Base-by-base conservation (phyloP, 495 filamentous ascomycete species). In the Podospora australis region DNA sequence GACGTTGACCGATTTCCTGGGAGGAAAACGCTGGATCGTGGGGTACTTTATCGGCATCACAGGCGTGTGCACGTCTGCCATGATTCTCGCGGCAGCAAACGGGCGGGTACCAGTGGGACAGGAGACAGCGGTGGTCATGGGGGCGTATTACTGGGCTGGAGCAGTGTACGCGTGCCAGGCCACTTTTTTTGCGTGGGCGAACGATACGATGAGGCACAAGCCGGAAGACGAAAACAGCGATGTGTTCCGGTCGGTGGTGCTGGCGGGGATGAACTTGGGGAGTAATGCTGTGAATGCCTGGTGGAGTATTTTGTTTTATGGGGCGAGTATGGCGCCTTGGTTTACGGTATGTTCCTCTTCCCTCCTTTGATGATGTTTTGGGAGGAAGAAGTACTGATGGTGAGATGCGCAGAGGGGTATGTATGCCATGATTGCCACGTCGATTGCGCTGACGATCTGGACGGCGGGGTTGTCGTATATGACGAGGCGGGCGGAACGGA, bases 231-330 rank as follows among this genome's bases (percentile, higher is more conserved):
- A n/a, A n/a, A n/a, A n/a, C n/a, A 70, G 74, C 50, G 66, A 70
- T 3, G 67, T 63, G 1, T 63, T 73, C 39, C 58, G 77, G 8
- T 66, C 63, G 0, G 70, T 78, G 2, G 71, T 78, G 4, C 68
- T 80, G 48, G 75, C 74, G 6, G 70, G 73, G 30, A 80, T 80
- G 77, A 81, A 82, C 48, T 64, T 78, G 67, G 71, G 74, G 5
- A 77, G 65, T 43, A 78, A 77, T 59, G 76, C 75, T 6, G 62
- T 82, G 0, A 78, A 81, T 56, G 75, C 77, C 4, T 82, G 75
- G 75, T 85, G 81, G 81, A 77, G 70, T 39, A 74, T 85, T 21
- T 42, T 85, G 13, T 83, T 85, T 57, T 85, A 83, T 50, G 73
- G 71, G 1, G 78, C 78, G 4, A 61, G 68, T 21, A 68, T 74